Evolutionary conservation across 2,329 filamentous ascomycete species (phyloP), one percentile per base, ranked within the genome.

Genomic region (Grosmannia penicillata): DNA sequence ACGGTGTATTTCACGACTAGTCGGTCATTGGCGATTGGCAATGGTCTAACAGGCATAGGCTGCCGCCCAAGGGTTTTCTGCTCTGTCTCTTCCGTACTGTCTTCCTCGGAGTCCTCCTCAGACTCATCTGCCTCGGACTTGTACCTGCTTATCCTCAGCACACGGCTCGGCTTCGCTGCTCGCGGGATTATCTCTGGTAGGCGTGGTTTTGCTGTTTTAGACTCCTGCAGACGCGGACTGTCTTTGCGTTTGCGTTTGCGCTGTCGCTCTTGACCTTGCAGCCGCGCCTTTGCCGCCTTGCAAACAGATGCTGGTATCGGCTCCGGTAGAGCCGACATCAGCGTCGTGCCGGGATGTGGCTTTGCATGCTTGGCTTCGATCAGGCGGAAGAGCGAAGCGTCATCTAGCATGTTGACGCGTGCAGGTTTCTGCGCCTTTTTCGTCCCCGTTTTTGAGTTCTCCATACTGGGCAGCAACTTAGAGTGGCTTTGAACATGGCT

Each of bases 1-100:
- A 48, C 43, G 2, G 41, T 47, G 33, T 45, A 47, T 18, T 43
- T 41, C 8, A 43, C 13, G 7, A 48, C 38, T 4, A 39, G 15
- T 3, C 44, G 42, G 28, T 26, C 21, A 1, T 25, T 15, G 3
- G 28, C 37, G 6, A 43, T 33, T 4, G 39, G 39, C 10, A 31
- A 14, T 3, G 36, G 14, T 13, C 13, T 22, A 4, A 6, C 10
- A 27, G 7, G 4, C 7, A 13, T 13, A 5, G 26, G 26, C 26
- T 13, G 26, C 26, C 10, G 26, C 6, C n/a, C n/a, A n/a, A n/a
- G n/a, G n/a, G n/a, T n/a, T n/a, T n/a, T n/a, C n/a, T n/a, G n/a
- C n/a, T n/a, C n/a, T n/a, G n/a, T n/a, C n/a, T n/a, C n/a, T n/a
- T n/a, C n/a, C n/a, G n/a, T n/a, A n/a, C n/a, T n/a, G n/a, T n/a